Evolutionary conservation across 441 rosid genomes (phyloP), one percentile per base, ranked within the genome.

Genomic region (Mallotus repandus): DNA sequence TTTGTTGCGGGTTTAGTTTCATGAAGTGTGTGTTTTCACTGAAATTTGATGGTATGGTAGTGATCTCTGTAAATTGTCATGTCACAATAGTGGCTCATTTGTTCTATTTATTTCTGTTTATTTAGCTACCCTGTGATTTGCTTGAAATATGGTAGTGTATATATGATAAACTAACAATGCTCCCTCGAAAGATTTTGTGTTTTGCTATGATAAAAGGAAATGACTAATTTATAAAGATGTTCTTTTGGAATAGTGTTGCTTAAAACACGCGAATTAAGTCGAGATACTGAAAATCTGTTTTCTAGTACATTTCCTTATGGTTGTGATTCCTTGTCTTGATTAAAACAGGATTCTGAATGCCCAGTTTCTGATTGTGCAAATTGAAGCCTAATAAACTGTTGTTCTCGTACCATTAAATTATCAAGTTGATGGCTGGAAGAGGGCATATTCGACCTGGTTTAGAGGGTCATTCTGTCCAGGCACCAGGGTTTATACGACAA

Each of bases 401-500:
- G 68, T 59, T 45, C 53, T 32, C 63, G 68, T 15, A 68, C 60
- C 49, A 72, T 69, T 62, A 74, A 72, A 48, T 50, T 70, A 14
- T 65, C 67, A 22, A 46, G 63, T 70, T 52, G 69, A 89, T 86
- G 91, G 76, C 89, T 69, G 77, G 76, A 68, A 78, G 85, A 77
- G 49, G 88, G 66, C 81, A 72, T 72, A 53, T 55, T 72, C 82
- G 77, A 49, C 66, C 82, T 70, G 16, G 56, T 21, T 70, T 76
- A 64, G 82, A 78, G 41, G 82, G 76, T 18, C 85, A 76, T 62
- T 55, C 74, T 71, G 74, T 81, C 55, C 87, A 74, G 69, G 77
- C 81, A 50, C 81, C 85, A 21, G 84, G 81, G 52, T 58, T 78
- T 68, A 72, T 85, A 81, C 83, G 81, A 52, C 89, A 81, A 72